phyloP scores from a whole-genome alignment of 768 basidiomycete species.

The Kwoniella shandongensis region DNA sequence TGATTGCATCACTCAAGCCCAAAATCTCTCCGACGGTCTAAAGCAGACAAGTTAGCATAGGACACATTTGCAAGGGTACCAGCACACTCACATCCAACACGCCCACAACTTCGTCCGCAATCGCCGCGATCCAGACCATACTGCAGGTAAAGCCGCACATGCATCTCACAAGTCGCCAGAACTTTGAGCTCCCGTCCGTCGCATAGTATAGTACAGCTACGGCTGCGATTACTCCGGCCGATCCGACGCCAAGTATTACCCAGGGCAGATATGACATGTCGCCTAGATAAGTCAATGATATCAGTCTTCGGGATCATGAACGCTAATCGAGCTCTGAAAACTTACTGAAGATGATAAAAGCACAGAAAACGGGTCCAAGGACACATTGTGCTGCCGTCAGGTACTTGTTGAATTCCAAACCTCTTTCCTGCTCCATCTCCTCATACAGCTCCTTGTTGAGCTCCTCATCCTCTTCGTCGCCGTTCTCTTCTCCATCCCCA shows the following conservation, averaged over 20 bases:
- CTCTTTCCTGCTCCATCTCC: conserved; percentile 35
- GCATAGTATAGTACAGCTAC: conserved; percentile 64
- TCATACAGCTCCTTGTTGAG: conserved; percentile 31
- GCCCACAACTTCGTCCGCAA: conserved; percentile 91
- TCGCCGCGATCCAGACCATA: conserved; percentile 97
- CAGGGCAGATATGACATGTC: conserved; percentile 21
- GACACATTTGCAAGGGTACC: not conserved
- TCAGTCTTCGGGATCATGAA: no score
- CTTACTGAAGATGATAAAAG: conserved; percentile 74
- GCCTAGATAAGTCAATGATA: no score
- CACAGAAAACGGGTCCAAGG: conserved; percentile 76
- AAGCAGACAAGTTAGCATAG: not conserved
- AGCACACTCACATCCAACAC: conserved; percentile 72
- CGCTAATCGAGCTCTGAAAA: no score
- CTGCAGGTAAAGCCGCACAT: conserved; percentile 87
- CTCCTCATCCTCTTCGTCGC: conserved; percentile 15
- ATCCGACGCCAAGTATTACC: conserved; percentile 57
- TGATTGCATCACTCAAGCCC: conserved; percentile 93
- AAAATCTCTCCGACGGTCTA: conserved; percentile 92
- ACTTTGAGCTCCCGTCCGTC: conserved; percentile 61
- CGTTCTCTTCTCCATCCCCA: conserved; percentile 2
- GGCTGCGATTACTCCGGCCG: conserved; percentile 62
- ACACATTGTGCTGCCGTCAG: conserved; percentile 80
- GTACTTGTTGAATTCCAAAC: conserved; percentile 60
- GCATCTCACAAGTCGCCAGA: conserved; percentile 70